A percentile compares a stretch with the other conserved stretches of the same genome.
Conservation (phyloP, 2,329 filamentous ascomycete species). For the Fusarium equiseti region DNA sequence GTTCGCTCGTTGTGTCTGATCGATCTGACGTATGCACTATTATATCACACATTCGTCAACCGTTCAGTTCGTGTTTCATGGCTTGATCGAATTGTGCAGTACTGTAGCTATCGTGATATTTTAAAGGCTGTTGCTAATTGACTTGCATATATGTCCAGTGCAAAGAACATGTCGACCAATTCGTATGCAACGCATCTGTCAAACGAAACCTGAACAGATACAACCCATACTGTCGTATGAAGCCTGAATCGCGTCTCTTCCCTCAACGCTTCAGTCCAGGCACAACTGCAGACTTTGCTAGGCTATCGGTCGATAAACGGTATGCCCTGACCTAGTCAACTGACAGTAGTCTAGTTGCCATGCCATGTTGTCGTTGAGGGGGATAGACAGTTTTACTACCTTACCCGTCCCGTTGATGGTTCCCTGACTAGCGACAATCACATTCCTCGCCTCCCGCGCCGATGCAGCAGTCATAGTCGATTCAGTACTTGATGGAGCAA, state of each 20-base stretch:
- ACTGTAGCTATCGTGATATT: not conserved
- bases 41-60: not conserved
- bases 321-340: conserved; percentile 11
- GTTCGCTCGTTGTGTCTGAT: not conserved
- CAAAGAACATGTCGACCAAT: not conserved
- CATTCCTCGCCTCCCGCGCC: conserved; percentile 40
- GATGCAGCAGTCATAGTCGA: conserved; percentile 25
- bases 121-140: not conserved
- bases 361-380: conserved; percentile 23
- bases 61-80: not conserved
- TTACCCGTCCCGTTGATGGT: conserved; percentile 40
- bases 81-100: not conserved
- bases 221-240: conserved; percentile 7
- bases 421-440: conserved; percentile 42
- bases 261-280: conserved; percentile 5
- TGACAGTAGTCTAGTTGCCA: conserved; percentile 10
- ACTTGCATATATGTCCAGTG: not conserved
- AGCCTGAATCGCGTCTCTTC: conserved; percentile 4
- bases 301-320: conserved; percentile 12
- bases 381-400: conserved; percentile 23
- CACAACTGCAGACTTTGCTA: conserved; percentile 25
- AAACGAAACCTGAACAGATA: not conserved
- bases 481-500: conserved; percentile 16
- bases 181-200: not conserved
- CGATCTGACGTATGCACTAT: conserved; percentile 3